Base-by-base conservation (phyloP, 2,329 filamentous ascomycete genomes). In the Leptodontidium sp. region DNA sequence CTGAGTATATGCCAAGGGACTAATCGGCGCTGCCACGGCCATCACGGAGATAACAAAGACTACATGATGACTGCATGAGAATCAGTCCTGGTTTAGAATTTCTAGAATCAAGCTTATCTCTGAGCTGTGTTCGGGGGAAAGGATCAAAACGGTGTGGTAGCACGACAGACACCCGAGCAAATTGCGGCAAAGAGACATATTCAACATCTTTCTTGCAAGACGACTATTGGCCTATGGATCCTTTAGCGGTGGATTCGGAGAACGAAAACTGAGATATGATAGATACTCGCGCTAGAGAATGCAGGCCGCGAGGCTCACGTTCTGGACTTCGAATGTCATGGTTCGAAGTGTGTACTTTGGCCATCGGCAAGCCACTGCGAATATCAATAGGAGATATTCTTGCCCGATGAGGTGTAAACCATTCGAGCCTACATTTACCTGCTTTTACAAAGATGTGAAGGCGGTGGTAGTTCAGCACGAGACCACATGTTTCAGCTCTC, bases 1-100 rank as follows among this genome's bases (percentile, higher is more conserved):
- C 0, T 80, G 76, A 0, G 78, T 76, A 71, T 82, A 87, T 0
- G 85, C 81, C 0, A 79, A 61, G 2, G 82, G 71, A 0, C 80
- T 78, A 32, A 81, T 61, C 4, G 68, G 69, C 0, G 74, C 75
- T 14, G 76, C 68, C 9, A 69, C 71, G 11, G 76, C 3, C 15
- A 79, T 70, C 5, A 73, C 24, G 0, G 70, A 4, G 0, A 79
- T 65, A 12, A 67, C 74, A 2, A 66, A 17, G 6, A 66, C 45
- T 6, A 73, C 75, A 15, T 65, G 65, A 0, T 32, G 5, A 29
- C 63, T 77, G 76, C 77, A 80, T 26, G 74, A 69, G 57, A 78
- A 74, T 8, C 3, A 78, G 64, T 50, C 58, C 14, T 29, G 49
- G 26, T 68, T 67, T 8, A 71, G 57, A 14, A 71, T 45, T 9